Conservation (phyloP, 78 protist genomes). For the Isochrysis galbana region DNA sequence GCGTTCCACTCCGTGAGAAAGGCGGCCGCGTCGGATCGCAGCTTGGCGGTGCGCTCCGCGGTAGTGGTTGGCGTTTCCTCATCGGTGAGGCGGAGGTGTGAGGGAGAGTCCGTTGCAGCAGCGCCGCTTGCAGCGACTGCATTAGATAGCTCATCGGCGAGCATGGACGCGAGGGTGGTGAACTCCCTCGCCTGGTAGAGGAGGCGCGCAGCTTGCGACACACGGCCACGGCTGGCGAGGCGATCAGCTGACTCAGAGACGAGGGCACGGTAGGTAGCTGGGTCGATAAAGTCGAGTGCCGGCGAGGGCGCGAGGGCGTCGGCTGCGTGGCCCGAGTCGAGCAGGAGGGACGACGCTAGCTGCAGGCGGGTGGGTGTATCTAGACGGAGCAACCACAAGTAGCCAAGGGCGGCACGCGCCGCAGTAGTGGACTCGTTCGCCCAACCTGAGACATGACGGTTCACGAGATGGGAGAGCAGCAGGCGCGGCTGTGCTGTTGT, state of each 20-base stretch:
- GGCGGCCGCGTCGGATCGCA: neutral
- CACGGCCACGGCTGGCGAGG: neutral
- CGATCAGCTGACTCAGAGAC: too few relatives aligned
- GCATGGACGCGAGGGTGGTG: neutral
- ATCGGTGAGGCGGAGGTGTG: too few relatives aligned
- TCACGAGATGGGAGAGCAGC: neutral
- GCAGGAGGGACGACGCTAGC: neutral
- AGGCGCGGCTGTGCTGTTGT: neutral
- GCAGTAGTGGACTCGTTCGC: neutral
- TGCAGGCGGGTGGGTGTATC: neutral
- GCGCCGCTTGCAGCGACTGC: too few relatives aligned
- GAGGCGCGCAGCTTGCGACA: neutral
- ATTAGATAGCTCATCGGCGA: neutral
- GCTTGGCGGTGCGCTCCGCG: neutral
- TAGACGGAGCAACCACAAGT: neutral
- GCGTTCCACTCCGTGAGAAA: neutral
- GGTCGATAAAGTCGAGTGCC: neutral
- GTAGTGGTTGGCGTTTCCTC: too few relatives aligned
- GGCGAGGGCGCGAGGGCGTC: neutral
- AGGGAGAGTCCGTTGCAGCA: too few relatives aligned
- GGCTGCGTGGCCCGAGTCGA: neutral
- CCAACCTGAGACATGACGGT: neutral
- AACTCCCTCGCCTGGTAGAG: neutral
- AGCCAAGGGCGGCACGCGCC: neutral
- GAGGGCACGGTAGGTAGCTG: neutral